Conservation (phyloP, 1,284 basidiomycete species). For the Tilletia horrida region DNA sequence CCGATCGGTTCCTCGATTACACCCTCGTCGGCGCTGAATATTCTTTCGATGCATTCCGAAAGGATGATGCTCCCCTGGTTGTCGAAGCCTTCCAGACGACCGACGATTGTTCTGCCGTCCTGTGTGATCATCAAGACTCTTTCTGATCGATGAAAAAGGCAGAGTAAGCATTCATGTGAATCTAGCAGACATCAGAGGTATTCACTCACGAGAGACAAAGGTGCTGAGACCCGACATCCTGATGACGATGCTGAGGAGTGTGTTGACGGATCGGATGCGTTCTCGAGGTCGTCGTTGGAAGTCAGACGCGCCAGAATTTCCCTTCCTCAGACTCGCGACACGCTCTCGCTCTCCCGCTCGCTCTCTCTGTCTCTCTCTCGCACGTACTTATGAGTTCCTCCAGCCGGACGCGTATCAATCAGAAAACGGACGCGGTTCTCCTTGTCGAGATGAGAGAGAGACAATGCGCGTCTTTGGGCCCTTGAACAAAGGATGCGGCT, state of each 20-base stretch:
- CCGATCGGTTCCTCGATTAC: constrained; percentile 95
- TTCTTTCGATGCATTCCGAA: constrained; percentile 42
- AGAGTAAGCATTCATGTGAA: not conserved
- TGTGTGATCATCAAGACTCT: constrained; percentile 82
- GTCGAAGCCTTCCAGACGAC: constrained; percentile 46
- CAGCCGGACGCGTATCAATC: too few species aligned
- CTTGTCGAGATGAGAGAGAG: too few species aligned
- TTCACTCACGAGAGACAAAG: constrained; percentile 15
- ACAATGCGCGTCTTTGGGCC: too few species aligned
- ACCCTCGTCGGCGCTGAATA: constrained; percentile 62
- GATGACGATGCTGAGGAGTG: not conserved
- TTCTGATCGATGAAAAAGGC: constrained; percentile 57
- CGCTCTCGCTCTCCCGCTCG: too few species aligned
- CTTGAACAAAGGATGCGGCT: too few species aligned
- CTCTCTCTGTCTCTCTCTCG: too few species aligned
- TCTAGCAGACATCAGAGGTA: too few species aligned
- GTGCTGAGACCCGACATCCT: constrained; percentile 10
- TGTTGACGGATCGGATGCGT: not conserved
- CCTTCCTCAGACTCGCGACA: not conserved
- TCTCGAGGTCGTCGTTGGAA: not conserved
- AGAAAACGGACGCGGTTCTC: too few species aligned
- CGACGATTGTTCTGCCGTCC: constrained; percentile 75
- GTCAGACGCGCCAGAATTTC: not conserved
- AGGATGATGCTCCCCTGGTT: constrained; percentile 46
- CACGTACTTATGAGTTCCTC: too few species aligned